Percentiles rank a stretch among this genome's conserved stretches.
These are phyloP conservation scores for Paraphysoderma sedebokerense DNA, from an alignment of 371 early-diverging fungal species.

Conservation along the genomic window DNA sequence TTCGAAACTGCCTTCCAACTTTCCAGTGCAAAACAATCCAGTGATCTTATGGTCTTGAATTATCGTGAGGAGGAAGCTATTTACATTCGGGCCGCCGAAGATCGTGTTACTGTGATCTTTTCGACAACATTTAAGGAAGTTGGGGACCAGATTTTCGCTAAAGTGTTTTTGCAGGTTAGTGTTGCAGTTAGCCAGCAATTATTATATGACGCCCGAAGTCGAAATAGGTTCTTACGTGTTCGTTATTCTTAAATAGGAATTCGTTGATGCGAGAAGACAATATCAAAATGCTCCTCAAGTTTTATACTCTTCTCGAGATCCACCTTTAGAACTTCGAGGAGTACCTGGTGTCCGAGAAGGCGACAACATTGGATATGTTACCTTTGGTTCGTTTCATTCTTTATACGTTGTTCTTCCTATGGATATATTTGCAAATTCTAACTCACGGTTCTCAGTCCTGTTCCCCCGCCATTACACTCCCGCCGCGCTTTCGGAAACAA, in stretches of 20 bases:
- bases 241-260: slow-evolving; percentile 47
- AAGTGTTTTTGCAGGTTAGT: slow-evolving; percentile 82
- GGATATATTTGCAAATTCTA: not conserved
- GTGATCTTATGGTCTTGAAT: slow-evolving; percentile 68
- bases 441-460: slow-evolving; percentile 39
- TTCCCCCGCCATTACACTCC: slow-evolving; percentile 76
- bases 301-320: slow-evolving; percentile 75
- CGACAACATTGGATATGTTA: slow-evolving; percentile 73
- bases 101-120: slow-evolving; percentile 93
- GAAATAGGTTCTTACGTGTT: no score
- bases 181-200: no score
- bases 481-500: slow-evolving; percentile 60
- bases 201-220: no score
- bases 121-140: slow-evolving; percentile 91
- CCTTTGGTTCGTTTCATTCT: slow-evolving; percentile 56
- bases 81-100: slow-evolving; percentile 70
- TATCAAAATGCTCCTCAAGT: slow-evolving; percentile 93
- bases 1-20: slow-evolving; percentile 78
- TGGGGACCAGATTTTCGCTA: slow-evolving; percentile 85
- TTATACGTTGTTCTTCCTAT: not conserved
- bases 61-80: slow-evolving; percentile 88
- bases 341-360: slow-evolving; percentile 50
- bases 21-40: slow-evolving; percentile 39
- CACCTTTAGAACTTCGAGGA: slow-evolving; percentile 82
- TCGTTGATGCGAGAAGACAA: slow-evolving; percentile 89